These are phyloP conservation scores for Aspergillus piperis DNA, from an alignment of 2,329 filamentous ascomycete species.

Conservation along the genomic window DNA sequence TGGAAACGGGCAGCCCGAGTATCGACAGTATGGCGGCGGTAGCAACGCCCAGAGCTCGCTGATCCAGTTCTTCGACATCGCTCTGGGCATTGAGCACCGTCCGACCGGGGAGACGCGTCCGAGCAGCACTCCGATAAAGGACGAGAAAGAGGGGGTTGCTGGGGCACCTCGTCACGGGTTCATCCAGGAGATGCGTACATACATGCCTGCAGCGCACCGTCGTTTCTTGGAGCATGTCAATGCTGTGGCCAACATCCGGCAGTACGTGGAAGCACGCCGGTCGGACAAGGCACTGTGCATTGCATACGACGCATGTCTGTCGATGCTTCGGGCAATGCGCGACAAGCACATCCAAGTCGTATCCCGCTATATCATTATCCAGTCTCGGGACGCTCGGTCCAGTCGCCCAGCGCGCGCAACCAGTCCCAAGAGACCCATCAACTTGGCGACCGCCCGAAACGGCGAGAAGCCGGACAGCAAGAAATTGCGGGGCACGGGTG, in stretches of 20 bases:
- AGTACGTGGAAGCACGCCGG: constrained; percentile 68
- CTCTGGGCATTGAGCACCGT: constrained; percentile 83
- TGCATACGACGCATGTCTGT: constrained; percentile 88
- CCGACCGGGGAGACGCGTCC: constrained; percentile 72
- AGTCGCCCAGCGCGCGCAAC: constrained; percentile 60
- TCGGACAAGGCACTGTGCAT: constrained; percentile 68
- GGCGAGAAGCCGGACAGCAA: constrained; percentile 47
- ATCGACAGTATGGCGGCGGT: constrained; percentile 85
- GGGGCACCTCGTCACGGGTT: constrained; percentile 74
- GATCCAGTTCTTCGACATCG: constrained; percentile 96
- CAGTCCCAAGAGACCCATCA: constrained; percentile 54
- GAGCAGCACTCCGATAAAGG: constrained; percentile 35
- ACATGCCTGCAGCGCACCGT: constrained; percentile 93
- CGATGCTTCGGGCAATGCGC: constrained; percentile 73
- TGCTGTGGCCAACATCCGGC: constrained; percentile 79
- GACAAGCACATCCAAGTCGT: constrained; percentile 98
- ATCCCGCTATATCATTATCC: constrained; percentile 90
- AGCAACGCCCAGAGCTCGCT: constrained; percentile 97
- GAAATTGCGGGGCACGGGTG: constrained; percentile 84
- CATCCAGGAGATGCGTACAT: constrained; percentile 92
- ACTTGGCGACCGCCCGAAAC: constrained; percentile 54
- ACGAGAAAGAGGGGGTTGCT: constrained; percentile 47
- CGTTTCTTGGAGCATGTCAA: constrained; percentile 82
- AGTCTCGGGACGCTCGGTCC: constrained; percentile 69
- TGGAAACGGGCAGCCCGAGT: constrained; percentile 66